Base-by-base conservation (phyloP, 2,329 filamentous ascomycete species). In the Fusarium verrucosum region DNA sequence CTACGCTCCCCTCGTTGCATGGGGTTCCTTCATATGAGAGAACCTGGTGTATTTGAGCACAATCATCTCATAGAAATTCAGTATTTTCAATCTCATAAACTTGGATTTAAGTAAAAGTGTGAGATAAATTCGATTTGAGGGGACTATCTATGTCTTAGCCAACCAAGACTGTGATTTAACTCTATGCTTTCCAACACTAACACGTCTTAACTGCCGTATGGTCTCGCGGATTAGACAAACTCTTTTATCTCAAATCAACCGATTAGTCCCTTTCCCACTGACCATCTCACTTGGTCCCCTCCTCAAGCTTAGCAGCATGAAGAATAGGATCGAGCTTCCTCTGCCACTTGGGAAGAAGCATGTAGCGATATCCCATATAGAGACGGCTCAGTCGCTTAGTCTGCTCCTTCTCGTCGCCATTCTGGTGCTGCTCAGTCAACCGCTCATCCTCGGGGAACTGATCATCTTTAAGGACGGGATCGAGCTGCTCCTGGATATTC, bases 251-350 rank as follows among this genome's bases (percentile, higher is more conserved):
- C n/a, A n/a, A n/a, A n/a, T n/a, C n/a, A n/a, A n/a, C n/a, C n/a
- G n/a, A n/a, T n/a, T n/a, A n/a, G n/a, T n/a, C n/a, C n/a, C n/a
- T n/a, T n/a, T n/a, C n/a, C 35, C 20, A 16, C 9, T 10, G 13
- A 28, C n/a, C n/a, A 32, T n/a, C 26, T 13, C 4, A 25, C 26
- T 36, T 20, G 40, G 28, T 7, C 36, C 52, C 7, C 36, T 58
- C 32, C 37, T 22, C n/a, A n/a, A n/a, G 40, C 22, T 35, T 16
- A 13, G 33, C n/a, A 14, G 10, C 23, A 9, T 37, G 25, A 20
- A 62, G 57, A n/a, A 62, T 33, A 17, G 58, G 58, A 11, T 62
- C 58, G 26, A 62, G 57, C 6, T 36, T 16, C 23, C 36, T 14
- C 9, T 32, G 44, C 33, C 20, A 36, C 20, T 50, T 50, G 5